A percentile compares a stretch with the other conserved stretches of the same genome.
Evolutionary conservation across 2,329 filamentous ascomycete species (phyloP).

Genomic region (Cladorrhinum sp.): DNA sequence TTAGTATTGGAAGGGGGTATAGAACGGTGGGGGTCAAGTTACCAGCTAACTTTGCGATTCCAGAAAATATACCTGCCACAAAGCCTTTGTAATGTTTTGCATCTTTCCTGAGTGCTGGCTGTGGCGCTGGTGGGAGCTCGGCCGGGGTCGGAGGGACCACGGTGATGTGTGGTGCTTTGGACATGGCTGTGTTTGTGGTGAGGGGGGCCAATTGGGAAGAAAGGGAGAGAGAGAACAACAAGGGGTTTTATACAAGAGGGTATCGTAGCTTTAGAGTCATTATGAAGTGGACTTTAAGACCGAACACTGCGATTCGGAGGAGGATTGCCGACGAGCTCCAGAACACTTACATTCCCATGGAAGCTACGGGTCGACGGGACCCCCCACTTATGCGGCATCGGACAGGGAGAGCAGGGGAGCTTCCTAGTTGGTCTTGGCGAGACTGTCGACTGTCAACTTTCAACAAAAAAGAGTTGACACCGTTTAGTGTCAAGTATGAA

Average conservation of each 20-base stretch:
- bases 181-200: constrained; percentile 15
- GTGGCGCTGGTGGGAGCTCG: constrained; percentile 4
- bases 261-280: constrained; percentile 6
- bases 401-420: constrained; percentile 9
- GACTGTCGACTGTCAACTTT: too few relatives aligned
- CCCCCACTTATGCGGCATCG: constrained; percentile 19
- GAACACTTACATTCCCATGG: background rate
- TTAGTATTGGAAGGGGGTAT: background rate
- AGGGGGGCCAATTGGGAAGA: background rate
- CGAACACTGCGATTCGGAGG: background rate
- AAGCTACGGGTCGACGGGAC: background rate
- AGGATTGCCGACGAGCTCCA: constrained; percentile 1
- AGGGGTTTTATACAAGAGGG: background rate
- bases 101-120: constrained; percentile 38
- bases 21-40: constrained; percentile 11
- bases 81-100: constrained; percentile 78
- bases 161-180: background rate
- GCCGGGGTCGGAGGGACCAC: constrained; percentile 1
- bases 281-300: background rate
- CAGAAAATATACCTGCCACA: constrained; percentile 92
- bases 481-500: too few relatives aligned
- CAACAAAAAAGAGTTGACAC: too few relatives aligned
- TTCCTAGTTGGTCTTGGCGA: constrained; percentile 10
- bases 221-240: background rate
- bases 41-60: constrained; percentile 86